Evolutionary conservation across 2,329 filamentous ascomycete species (phyloP), one percentile per base, ranked within the genome.

Genomic region (Tolypocladium sp.): DNA sequence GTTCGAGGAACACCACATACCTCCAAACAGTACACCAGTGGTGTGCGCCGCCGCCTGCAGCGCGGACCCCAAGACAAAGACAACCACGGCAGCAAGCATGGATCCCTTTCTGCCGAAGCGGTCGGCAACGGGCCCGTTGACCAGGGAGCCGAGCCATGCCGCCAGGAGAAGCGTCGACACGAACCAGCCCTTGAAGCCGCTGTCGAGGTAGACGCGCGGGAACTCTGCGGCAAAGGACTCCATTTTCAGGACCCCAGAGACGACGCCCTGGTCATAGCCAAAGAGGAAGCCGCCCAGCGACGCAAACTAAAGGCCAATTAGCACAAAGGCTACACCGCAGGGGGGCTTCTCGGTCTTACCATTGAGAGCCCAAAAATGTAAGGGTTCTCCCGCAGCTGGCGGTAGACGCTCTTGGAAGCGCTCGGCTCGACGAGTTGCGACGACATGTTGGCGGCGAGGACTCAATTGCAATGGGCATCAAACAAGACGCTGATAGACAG

Each of bases 121-220:
- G 59, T 76, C 73, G 33, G 73, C 73, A 33, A 76, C 63, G 1
- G 75, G 71, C 1, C 75, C 75, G 58, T 76, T 76, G 60, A 72
- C 57, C 33, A 82, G 68, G 2, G 79, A 79, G 2, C 80, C 79
- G 55, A 79, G 66, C 77, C 77, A 81, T 6, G 78, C 79, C 55
- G 75, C 68, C 1, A 82, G 68, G 12, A 80, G 66, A 5, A 82
- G 67, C 2, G 75, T 78, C 7, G 80, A 80, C 2, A 81, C 77
- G 57, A 82, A 80, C 79, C 79, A 82, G 38, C 79, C 79, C 61
- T 81, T 79, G 68, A 79, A 79, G 13, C 73, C 65, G 60, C 72
- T 76, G 59, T 81, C 76, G 0, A 70, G 59, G 55, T 73, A 76
- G 20, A 79, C 70, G 9, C 70, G 65, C 10, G 68, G 67, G 49